Base-by-base conservation (phyloP, 331 rosid species). In the Malus hybrid region DNA sequence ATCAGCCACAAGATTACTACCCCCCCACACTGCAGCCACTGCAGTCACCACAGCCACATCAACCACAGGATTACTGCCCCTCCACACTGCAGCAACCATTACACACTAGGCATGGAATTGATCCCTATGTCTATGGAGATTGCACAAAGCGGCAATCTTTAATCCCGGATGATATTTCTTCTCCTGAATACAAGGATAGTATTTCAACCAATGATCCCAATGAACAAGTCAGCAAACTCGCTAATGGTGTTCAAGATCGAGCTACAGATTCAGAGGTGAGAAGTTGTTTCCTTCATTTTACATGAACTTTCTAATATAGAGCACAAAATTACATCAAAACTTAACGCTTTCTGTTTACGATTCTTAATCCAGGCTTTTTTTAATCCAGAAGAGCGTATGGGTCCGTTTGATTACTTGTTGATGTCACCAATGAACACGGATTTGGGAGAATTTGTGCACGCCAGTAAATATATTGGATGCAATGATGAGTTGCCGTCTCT, bases 201-300 rank as follows among this genome's bases (percentile, higher is more conserved):
- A 66, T 28, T 70, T 66, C 63, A 44, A 67, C 5, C 1, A 65
- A 14, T 15, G 36, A 77, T 36, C 62, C 46, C 3, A 22, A 58
- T 56, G 67, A 56, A 65, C 29, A 55, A 57, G 20, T n/a, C 6
- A 66, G 70, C 33, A 5, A 15, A 57, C 4, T 26, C 28, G 7
- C 18, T 62, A 5, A 62, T 26, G n/a, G 10, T 62, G 33, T 62
- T 62, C 36, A 64, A 34, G 39, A 30, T 46, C 36, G 5, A 16
- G 26, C 48, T 64, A 13, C 71, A 24, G 12, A 10, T 64, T 62
- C 36, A 34, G 75, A 68, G 83, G 83, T 79, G 30, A 63, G 73
- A 66, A 73, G 30, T n/a, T 68, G 6, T 58, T 34, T 16, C 22
- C 15, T 18, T 32, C 7, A 13, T 10, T 46, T 58, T 39, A 36